phyloP scores from a whole-genome alignment of 306 rosid species.

The Begonia masoniana region DNA sequence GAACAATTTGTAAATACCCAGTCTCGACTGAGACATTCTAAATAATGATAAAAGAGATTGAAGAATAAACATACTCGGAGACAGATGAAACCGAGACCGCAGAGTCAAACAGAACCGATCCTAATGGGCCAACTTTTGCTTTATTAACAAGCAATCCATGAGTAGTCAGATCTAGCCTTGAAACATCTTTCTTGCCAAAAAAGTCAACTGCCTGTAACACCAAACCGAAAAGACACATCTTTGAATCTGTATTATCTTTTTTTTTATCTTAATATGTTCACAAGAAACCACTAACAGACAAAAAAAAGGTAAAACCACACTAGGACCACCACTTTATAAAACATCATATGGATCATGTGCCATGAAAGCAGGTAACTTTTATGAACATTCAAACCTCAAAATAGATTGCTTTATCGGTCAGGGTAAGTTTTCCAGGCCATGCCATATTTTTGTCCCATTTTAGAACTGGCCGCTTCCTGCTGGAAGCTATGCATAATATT shows the following conservation, averaged over 20 bases:
- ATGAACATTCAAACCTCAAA: constrained; percentile 55
- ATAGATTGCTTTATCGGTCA: constrained; percentile 80
- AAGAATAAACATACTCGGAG: constrained; percentile 55
- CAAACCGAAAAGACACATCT: constrained; percentile 15
- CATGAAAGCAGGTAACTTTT: not conserved
- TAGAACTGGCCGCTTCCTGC: constrained; percentile 72
- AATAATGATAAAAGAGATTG: constrained; percentile 4
- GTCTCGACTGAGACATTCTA: not conserved
- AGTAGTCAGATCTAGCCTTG: constrained; percentile 65
- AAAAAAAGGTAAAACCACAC: not conserved
- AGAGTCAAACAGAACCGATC: constrained; percentile 78
- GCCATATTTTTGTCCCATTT: constrained; percentile 96
- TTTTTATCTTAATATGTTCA: not conserved
- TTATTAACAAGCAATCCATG: constrained; percentile 47
- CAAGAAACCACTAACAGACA: too few species aligned
- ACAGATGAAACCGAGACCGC: constrained; percentile 74
- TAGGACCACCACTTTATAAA: not conserved
- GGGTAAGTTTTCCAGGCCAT: constrained; percentile 94
- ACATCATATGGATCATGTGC: not conserved
- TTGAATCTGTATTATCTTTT: not conserved
- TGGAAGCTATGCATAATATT: constrained; percentile 71
- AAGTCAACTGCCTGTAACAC: constrained; percentile 61
- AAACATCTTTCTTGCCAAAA: constrained; percentile 42
- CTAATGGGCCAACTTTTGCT: constrained; percentile 96
- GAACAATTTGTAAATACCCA: too few species aligned